phyloP scores from a whole-genome alignment of 257 asterid genomes.

The Petrea volubilis region DNA sequence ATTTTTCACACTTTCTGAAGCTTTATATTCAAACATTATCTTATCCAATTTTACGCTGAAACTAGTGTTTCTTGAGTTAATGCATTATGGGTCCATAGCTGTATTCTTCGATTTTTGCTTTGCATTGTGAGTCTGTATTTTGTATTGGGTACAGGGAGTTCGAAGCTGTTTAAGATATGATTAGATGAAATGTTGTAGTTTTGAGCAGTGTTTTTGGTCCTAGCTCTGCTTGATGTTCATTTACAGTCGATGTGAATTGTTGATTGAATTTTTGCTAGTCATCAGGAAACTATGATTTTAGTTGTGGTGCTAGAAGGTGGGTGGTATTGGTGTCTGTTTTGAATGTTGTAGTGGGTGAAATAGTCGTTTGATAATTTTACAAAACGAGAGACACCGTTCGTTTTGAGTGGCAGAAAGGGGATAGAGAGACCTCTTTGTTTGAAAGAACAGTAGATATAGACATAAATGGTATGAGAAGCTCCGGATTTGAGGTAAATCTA shows the following conservation, averaged over 20 bases:
- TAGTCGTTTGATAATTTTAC: neutral
- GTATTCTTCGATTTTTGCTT: neutral
- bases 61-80: neutral
- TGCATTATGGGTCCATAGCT: neutral
- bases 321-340: neutral
- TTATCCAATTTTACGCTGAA: neutral
- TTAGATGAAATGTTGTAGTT: neutral
- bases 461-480: neutral
- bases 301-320: neutral
- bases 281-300: neutral
- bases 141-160: neutral
- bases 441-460: neutral
- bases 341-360: neutral
- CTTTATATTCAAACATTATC: neutral
- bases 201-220: neutral
- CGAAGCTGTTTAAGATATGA: too few relatives aligned
- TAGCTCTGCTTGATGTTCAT: neutral
- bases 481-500: neutral
- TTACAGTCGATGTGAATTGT: neutral
- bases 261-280: neutral
- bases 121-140: neutral
- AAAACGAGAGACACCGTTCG: neutral
- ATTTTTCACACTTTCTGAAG: neutral
- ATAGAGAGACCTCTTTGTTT: neutral
- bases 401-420: neutral